A percentile compares a stretch with the other conserved stretches of the same genome.
These are phyloP conservation scores for Serendipita sp. DNA, from an alignment of 768 basidiomycete species.

Conservation along the genomic window DNA sequence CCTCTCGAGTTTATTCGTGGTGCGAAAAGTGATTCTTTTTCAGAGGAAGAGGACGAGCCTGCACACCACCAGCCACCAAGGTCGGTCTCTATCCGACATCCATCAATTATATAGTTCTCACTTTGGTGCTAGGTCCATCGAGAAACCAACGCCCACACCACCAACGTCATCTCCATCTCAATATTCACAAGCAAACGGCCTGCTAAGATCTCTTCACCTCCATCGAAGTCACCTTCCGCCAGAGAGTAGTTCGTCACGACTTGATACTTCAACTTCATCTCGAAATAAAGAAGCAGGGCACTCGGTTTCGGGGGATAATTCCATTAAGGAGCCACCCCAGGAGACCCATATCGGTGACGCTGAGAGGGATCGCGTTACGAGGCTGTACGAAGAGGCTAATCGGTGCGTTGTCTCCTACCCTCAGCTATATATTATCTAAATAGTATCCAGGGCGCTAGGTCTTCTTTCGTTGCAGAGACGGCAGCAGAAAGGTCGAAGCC, in stretches of 20 bases:
- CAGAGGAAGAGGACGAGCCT: neutral
- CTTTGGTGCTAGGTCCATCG: neutral
- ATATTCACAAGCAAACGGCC: neutral
- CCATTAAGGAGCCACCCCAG: neutral
- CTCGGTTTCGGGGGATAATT: neutral
- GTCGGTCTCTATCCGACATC: neutral
- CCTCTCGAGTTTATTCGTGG: neutral
- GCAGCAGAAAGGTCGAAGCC: neutral
- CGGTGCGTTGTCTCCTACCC: neutral
- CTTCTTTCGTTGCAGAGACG: neutral
- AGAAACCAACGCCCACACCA: neutral
- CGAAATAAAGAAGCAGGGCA: neutral
- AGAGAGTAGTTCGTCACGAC: no score
- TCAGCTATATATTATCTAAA: neutral
- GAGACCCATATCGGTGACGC: neutral
- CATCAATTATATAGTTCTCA: neutral
- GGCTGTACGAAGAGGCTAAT: conserved; percentile 4
- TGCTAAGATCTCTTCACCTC: neutral
- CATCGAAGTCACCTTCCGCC: neutral
- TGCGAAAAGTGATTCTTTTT: neutral
- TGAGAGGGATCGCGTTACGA: neutral
- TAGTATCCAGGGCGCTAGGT: neutral
- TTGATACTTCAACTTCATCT: neutral
- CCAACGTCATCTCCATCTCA: neutral
- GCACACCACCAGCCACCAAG: neutral